These are phyloP conservation scores for Dioscorea dumetorum DNA, from an alignment of 106 monocot genomes.

Conservation along the genomic window DNA sequence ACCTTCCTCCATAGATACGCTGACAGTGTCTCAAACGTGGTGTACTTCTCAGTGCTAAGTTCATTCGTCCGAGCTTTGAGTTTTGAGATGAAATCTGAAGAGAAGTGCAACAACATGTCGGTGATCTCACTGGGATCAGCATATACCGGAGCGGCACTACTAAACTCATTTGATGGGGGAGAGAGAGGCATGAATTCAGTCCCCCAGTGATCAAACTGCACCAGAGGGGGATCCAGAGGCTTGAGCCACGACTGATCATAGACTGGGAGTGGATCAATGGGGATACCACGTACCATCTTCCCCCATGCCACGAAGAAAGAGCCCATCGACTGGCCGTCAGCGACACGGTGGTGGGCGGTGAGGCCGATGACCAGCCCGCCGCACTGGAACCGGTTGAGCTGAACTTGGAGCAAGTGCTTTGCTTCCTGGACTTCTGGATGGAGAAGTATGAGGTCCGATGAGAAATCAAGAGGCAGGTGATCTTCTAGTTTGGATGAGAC, in stretches of 20 bases:
- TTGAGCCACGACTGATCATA: slow-evolving; percentile 2
- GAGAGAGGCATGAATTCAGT: neutral
- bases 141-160: neutral
- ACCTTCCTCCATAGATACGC: slow-evolving; percentile 20
- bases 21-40: slow-evolving; percentile 10
- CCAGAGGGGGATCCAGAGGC: slow-evolving; percentile 8
- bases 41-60: neutral
- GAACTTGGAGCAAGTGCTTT: slow-evolving; percentile 21
- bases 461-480: slow-evolving; percentile 27
- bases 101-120: slow-evolving; percentile 12
- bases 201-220: neutral
- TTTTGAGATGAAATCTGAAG: neutral
- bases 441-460: slow-evolving; percentile 6
- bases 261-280: slow-evolving; percentile 4
- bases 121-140: neutral
- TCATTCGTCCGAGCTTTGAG: slow-evolving; percentile 4
- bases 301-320: slow-evolving; percentile 24
- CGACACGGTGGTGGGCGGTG: slow-evolving; percentile 33
- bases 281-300: slow-evolving; percentile 1
- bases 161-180: neutral
- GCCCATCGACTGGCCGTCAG: slow-evolving; percentile 48
- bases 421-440: slow-evolving; percentile 14
- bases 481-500: slow-evolving; percentile 14
- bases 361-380: slow-evolving; percentile 26
- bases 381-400: slow-evolving; percentile 34